Percentiles rank a stretch among this genome's conserved stretches.
Evolutionary conservation across 306 rosid species (phyloP).

Genomic region (Hylodesmum podocarpum): DNA sequence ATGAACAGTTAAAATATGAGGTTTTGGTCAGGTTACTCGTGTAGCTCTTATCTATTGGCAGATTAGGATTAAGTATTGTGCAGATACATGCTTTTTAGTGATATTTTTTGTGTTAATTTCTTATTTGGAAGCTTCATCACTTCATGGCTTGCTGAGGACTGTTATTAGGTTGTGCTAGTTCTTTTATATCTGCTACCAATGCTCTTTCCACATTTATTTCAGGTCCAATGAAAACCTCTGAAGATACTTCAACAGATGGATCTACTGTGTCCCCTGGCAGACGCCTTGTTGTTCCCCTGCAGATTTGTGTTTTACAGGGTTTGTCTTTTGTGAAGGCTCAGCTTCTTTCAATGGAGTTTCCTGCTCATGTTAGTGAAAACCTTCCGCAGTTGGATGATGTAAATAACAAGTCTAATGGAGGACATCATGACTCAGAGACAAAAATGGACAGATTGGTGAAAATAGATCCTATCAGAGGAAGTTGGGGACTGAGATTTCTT

Average conservation of each 20-base stretch:
- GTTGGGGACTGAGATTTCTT: conserved; percentile 92
- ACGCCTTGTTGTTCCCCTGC: conserved; percentile 87
- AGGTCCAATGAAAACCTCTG: conserved; percentile 63
- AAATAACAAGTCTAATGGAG: conserved; percentile 43
- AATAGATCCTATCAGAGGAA: conserved; percentile 89
- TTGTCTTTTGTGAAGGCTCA: conserved; percentile 91
- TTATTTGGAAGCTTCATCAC: conserved; percentile 19
- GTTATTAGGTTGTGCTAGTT: neutral
- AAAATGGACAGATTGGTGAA: conserved; percentile 83
- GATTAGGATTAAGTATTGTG: neutral
- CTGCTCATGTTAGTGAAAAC: conserved; percentile 83
- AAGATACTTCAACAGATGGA: conserved; percentile 50
- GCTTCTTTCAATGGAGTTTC: conserved; percentile 97
- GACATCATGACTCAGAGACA: conserved; percentile 42
- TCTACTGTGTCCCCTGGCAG: conserved; percentile 79
- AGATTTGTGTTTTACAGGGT: conserved; percentile 90
- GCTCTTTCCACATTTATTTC: conserved; percentile 32
- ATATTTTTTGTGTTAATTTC: conserved; percentile 5
- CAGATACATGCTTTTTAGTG: neutral
- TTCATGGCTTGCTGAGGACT: conserved; percentile 10
- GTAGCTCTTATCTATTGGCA: conserved; percentile 9
- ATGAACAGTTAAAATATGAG: neutral
- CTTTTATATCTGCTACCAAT: conserved; percentile 18
- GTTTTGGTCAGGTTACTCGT: neutral
- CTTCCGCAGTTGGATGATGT: conserved; percentile 56